Conservation (phyloP, 192 early-diverging fungal genomes). For the Coemansia sp. region DNA sequence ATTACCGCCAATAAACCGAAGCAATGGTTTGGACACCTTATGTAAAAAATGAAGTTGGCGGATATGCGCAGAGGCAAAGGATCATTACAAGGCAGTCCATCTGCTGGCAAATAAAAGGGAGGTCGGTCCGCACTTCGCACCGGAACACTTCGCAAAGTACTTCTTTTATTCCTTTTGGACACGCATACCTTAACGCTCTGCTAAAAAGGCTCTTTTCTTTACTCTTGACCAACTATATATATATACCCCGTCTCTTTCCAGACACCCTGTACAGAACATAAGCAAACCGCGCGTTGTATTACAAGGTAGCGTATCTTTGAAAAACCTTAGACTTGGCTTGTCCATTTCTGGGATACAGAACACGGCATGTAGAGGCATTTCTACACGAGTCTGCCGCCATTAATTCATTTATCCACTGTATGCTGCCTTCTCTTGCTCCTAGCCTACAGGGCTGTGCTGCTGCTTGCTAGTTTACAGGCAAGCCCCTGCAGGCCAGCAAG, state of each 20-base stretch:
- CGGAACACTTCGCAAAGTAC: not conserved
- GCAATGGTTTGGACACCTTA: not conserved
- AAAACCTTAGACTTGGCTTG: not conserved
- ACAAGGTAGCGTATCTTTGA: not conserved
- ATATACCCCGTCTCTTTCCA: not conserved
- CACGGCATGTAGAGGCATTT: not conserved
- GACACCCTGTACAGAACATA: not conserved
- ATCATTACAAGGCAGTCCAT: not conserved
- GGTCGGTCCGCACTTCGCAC: not conserved
- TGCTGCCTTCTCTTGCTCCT: not conserved
- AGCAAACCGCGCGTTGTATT: not conserved
- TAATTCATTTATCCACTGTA: not conserved
- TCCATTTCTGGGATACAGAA: too few relatives aligned
- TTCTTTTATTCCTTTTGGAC: not conserved
- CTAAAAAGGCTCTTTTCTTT: not conserved
- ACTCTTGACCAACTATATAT: not conserved
- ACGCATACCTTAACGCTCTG: not conserved
- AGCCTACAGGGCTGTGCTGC: not conserved
- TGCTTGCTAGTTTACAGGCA: not conserved
- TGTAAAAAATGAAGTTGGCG: not conserved
- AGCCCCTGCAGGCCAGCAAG: not conserved
- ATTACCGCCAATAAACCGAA: not conserved
- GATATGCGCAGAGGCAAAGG: not conserved
- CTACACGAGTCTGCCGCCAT: not conserved
- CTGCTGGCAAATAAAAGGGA: not conserved